Evolutionary conservation across 257 asterid species (phyloP).

Genomic region (Pogostemon cablin): DNA sequence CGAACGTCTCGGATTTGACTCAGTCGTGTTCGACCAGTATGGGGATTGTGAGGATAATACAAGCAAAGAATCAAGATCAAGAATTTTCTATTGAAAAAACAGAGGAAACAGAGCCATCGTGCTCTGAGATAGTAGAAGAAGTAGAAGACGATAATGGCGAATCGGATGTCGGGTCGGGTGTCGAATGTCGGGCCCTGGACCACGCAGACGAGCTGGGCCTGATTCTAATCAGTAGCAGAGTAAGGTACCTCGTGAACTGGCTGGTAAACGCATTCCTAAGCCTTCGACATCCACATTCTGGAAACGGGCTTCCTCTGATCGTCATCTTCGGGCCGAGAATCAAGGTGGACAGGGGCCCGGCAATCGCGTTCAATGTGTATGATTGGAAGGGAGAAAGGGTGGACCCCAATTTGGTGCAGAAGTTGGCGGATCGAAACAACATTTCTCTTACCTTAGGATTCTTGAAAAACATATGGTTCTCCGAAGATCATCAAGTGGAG

Average conservation of each 20-base stretch:
- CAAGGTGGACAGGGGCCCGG: slow-evolving; percentile 60
- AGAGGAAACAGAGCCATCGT: slow-evolving; percentile 15
- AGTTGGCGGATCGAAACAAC: slow-evolving; percentile 71
- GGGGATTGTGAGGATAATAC: slow-evolving; percentile 65
- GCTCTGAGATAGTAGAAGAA: slow-evolving; percentile 34
- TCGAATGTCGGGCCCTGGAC: slow-evolving; percentile 61
- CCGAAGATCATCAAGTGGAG: slow-evolving; percentile 42
- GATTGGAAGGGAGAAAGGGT: slow-evolving; percentile 87
- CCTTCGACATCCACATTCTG: slow-evolving; percentile 72
- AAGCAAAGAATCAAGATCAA: slow-evolving; percentile 34
- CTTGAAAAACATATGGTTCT: slow-evolving; percentile 56
- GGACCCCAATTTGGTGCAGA: slow-evolving; percentile 72
- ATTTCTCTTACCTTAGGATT: slow-evolving; percentile 60
- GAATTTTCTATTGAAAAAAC: background rate
- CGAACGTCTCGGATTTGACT: slow-evolving; percentile 38
- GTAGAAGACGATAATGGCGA: background rate
- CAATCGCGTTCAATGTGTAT: slow-evolving; percentile 67
- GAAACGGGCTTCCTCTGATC: slow-evolving; percentile 47
- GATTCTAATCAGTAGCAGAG: slow-evolving; percentile 60
- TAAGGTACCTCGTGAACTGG: slow-evolving; percentile 64
- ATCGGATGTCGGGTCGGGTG: background rate
- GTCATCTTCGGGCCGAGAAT: slow-evolving; percentile 69
- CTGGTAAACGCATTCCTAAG: slow-evolving; percentile 59
- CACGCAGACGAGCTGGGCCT: slow-evolving; percentile 78
- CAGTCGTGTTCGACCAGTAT: slow-evolving; percentile 39